Conservation (phyloP, 805 yeast genomes). For the Candida corydali region DNA sequence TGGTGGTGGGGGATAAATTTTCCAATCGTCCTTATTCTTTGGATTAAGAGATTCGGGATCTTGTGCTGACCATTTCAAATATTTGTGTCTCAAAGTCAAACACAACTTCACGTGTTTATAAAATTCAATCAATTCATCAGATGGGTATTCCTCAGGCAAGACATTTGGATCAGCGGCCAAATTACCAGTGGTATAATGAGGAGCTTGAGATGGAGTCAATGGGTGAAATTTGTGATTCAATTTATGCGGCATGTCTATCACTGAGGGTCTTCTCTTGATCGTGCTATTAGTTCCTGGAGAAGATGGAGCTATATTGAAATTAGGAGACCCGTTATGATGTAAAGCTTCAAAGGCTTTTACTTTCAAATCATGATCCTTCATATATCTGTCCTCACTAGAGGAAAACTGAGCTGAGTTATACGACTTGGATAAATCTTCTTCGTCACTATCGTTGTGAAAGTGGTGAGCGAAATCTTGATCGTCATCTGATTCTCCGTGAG, state of each 20-base stretch:
- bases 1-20: conserved; percentile 90
- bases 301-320: conserved; percentile 6
- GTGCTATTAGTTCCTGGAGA: conserved; percentile 11
- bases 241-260: conserved; percentile 34
- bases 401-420: conserved; percentile 54
- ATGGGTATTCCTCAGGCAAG: conserved; percentile 50
- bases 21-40: conserved; percentile 70
- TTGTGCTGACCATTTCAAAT: conserved; percentile 69
- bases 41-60: conserved; percentile 70
- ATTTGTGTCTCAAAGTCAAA: conserved; percentile 70
- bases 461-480: conserved; percentile 7
- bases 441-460: conserved; percentile 16
- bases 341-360: conserved; percentile 53
- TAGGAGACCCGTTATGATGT: conserved; percentile 12
- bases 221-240: conserved; percentile 10
- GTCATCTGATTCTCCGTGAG: conserved; percentile 6
- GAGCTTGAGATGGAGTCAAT: conserved; percentile 11
- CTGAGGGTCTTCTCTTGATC: conserved; percentile 30
- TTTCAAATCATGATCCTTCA: conserved; percentile 67
- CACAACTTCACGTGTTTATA: conserved; percentile 62
- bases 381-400: conserved; percentile 57
- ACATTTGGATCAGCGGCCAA: conserved; percentile 10
- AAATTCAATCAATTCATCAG: conserved; percentile 62
- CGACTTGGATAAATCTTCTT: conserved; percentile 26
- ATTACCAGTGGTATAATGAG: conserved; percentile 6